phyloP scores from a whole-genome alignment of 768 basidiomycete species.

The Rhizopogon salebrosus region DNA sequence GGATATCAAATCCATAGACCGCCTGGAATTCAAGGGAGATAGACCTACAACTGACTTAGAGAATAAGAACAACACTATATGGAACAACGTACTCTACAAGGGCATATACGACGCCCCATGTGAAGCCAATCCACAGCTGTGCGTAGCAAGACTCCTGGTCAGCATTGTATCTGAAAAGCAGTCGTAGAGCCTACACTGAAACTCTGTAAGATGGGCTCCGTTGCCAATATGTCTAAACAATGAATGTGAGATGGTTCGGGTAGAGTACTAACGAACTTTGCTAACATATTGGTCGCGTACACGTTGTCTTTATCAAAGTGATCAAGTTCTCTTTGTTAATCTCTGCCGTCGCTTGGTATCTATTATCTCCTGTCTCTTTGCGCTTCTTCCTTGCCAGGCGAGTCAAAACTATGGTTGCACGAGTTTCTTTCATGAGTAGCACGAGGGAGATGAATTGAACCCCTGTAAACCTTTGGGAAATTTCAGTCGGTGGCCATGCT shows the following conservation, averaged over 20 bases:
- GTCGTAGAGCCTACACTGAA: slow-evolving; percentile 47
- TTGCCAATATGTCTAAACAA: slow-evolving; percentile 5
- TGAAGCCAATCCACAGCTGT: slow-evolving; percentile 60
- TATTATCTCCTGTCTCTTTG: slow-evolving; percentile 56
- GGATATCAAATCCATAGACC: slow-evolving; percentile 53
- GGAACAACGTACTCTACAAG: slow-evolving; percentile 41
- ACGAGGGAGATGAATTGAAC: slow-evolving; percentile 43
- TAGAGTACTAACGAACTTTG: slow-evolving; percentile 6
- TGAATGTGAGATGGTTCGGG: neutral
- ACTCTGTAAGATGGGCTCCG: slow-evolving; percentile 63
- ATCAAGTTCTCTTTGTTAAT: slow-evolving; percentile 49
- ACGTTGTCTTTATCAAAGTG: slow-evolving; percentile 58
- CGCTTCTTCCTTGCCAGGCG: slow-evolving; percentile 54
- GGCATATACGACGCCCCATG: slow-evolving; percentile 70
- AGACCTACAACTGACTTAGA: slow-evolving; percentile 29
- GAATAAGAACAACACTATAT: neutral
- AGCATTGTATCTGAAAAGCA: neutral
- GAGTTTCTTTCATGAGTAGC: slow-evolving; percentile 62
- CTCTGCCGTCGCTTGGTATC: slow-evolving; percentile 58
- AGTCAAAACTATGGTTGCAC: slow-evolving; percentile 61
- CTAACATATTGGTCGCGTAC: slow-evolving; percentile 64
- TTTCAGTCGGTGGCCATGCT: neutral
- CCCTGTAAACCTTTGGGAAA: slow-evolving; percentile 39
- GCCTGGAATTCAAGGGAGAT: slow-evolving; percentile 45
- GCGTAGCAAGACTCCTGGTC: neutral